phyloP scores from a whole-genome alignment of 805 yeast species.

The Kodamaea lidongshanica region DNA sequence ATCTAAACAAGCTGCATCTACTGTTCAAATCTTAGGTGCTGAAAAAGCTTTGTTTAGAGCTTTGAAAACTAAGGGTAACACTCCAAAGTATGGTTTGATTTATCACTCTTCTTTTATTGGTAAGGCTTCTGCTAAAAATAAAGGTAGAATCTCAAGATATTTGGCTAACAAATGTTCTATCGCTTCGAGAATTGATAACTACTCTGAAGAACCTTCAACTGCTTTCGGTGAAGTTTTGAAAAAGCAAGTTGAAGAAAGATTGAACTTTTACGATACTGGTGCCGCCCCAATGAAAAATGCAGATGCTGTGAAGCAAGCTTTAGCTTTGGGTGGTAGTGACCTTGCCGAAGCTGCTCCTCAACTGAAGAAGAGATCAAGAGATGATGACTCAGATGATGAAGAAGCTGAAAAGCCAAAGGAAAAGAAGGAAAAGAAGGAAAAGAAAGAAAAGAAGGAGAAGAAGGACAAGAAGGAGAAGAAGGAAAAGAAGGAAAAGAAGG shows the following conservation, averaged over 20 bases:
- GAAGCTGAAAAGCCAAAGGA: constrained; percentile 24
- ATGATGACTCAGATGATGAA: constrained; percentile 19
- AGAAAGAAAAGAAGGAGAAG: constrained; percentile 30
- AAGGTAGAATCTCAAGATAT: constrained; percentile 98
- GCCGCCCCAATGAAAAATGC: constrained; percentile 94
- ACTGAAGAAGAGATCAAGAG: constrained; percentile 16
- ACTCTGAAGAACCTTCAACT: constrained; percentile 88
- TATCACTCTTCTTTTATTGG: constrained; percentile 94
- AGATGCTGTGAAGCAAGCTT: constrained; percentile 89
- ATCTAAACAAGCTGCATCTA: constrained; percentile 98
- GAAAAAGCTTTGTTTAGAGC: constrained; percentile 97
- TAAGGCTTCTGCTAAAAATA: constrained; percentile 90
- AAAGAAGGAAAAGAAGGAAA: constrained; percentile 29
- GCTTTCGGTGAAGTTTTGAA: constrained; percentile 87
- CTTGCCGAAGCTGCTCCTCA: constrained; percentile 34
- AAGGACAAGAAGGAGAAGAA: constrained; percentile 30
- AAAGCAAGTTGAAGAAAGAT: constrained; percentile 96
- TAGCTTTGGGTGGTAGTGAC: constrained; percentile 57
- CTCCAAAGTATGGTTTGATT: constrained; percentile 93
- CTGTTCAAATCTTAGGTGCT: constrained; percentile 96
- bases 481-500: constrained; percentile 37
- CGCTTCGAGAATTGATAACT: constrained; percentile 97
- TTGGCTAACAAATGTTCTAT: constrained; percentile 98
- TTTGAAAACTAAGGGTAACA: constrained; percentile 91
- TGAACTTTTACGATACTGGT: constrained; percentile 93